phyloP scores from a whole-genome alignment of 805 yeast species.

The Candida pseudoglaebosa region DNA sequence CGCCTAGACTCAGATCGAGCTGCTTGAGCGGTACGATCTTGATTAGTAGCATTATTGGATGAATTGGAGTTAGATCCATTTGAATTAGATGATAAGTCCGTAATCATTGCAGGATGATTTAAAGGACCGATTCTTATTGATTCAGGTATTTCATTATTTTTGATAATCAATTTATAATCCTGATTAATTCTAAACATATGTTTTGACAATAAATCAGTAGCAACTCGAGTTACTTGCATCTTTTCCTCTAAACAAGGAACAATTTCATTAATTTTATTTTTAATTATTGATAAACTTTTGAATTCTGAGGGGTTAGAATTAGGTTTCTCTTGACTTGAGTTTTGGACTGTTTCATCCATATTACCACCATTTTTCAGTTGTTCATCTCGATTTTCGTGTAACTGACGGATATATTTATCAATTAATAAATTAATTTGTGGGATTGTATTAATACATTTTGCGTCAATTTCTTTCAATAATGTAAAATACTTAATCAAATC shows the following conservation, averaged over 20 bases:
- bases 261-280: constrained; percentile 55
- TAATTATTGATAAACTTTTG: constrained; percentile 34
- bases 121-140: constrained; percentile 70
- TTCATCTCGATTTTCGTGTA: constrained; percentile 4
- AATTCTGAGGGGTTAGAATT: constrained; percentile 14
- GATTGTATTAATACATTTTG: constrained; percentile 75
- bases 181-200: constrained; percentile 72
- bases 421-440: constrained; percentile 63
- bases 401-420: constrained; percentile 32
- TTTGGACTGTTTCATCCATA: not conserved
- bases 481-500: constrained; percentile 85
- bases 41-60: constrained; percentile 23
- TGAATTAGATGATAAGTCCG: constrained; percentile 48
- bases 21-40: constrained; percentile 59
- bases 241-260: constrained; percentile 94
- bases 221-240: constrained; percentile 94
- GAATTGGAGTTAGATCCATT: constrained; percentile 38
- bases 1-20: constrained; percentile 82
- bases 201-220: constrained; percentile 69
- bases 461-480: constrained; percentile 86
- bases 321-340: not conserved
- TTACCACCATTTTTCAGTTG: constrained; percentile 4
- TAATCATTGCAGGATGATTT: constrained; percentile 87
- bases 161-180: constrained; percentile 70
- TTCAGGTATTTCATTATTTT: constrained; percentile 78